Conservation (phyloP, 2,329 filamentous ascomycete genomes). For the Pyricularia sp. region DNA sequence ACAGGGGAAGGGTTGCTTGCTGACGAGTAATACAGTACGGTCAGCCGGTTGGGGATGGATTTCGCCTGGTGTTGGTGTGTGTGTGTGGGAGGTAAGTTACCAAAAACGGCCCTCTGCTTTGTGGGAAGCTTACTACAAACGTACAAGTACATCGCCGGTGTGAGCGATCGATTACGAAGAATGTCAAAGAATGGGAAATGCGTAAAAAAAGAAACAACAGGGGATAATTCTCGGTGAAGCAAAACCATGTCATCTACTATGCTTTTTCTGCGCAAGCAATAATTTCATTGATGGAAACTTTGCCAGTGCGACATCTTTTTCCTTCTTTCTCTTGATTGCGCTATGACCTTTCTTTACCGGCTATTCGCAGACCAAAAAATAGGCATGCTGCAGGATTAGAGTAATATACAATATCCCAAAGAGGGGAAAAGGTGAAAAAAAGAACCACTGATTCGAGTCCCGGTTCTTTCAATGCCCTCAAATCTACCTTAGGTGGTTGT, state of each 20-base stretch:
- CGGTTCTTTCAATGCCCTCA: not conserved
- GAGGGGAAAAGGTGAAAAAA: not conserved
- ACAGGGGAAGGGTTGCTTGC: not conserved
- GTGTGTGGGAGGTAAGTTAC: not conserved
- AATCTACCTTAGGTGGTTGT: not conserved
- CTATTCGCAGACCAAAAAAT: not conserved
- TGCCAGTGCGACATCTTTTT: not conserved
- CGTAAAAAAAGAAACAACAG: not conserved
- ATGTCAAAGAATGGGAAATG: not conserved
- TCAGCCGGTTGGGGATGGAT: too few relatives aligned
- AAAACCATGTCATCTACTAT: not conserved
- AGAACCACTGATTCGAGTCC: not conserved
- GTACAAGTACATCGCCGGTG: not conserved
- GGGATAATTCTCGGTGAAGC: not conserved
- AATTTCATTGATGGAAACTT: not conserved
- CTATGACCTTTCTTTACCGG: not conserved
- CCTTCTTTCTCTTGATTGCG: not conserved
- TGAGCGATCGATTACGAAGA: not conserved
- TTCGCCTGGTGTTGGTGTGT: not conserved
- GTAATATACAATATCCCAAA: not conserved
- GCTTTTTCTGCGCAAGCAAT: not conserved
- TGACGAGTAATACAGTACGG: not conserved
- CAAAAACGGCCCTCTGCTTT: too few relatives aligned
- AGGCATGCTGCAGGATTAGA: not conserved
- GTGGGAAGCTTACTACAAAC: not conserved